phyloP scores from a whole-genome alignment of 2,329 filamentous ascomycete species.

The Arthrobotrys sinensis region DNA sequence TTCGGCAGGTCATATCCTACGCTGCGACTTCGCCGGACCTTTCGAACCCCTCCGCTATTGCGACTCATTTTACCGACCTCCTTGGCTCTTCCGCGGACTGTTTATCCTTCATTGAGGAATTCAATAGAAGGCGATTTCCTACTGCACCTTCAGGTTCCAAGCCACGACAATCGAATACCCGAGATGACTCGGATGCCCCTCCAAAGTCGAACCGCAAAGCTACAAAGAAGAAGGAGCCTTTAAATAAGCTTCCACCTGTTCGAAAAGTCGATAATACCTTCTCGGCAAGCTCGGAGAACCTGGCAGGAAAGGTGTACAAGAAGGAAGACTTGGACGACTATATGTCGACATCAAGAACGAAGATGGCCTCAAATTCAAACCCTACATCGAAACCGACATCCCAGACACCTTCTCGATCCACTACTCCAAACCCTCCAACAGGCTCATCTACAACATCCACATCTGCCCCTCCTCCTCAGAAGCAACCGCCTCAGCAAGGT shows the following conservation, averaged over 20 bases:
- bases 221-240: conserved; percentile 68
- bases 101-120: conserved; percentile 79
- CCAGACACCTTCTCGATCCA: conserved; percentile 36
- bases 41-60: conserved; percentile 79
- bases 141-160: conserved; percentile 60
- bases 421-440: conserved; percentile 48
- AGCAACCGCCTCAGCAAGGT: conserved; percentile 73
- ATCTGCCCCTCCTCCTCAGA: conserved; percentile 65
- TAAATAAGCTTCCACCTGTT: conserved; percentile 69
- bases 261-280: conserved; percentile 70
- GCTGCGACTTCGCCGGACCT: conserved; percentile 74
- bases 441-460: neutral
- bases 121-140: conserved; percentile 75
- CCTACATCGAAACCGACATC: conserved; percentile 38
- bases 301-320: conserved; percentile 73
- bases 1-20: conserved; percentile 88
- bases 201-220: conserved; percentile 58
- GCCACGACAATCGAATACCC: conserved; percentile 27
- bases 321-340: conserved; percentile 74
- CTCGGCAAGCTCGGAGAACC: conserved; percentile 68
- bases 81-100: conserved; percentile 86
- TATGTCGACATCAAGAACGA: conserved; percentile 70
- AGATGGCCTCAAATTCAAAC: conserved; percentile 45
- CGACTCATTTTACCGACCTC: conserved; percentile 87
- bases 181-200: conserved; percentile 50